Evolutionary conservation across 2,329 filamentous ascomycete species (phyloP).

Genomic region (Pezicula radicicola): DNA sequence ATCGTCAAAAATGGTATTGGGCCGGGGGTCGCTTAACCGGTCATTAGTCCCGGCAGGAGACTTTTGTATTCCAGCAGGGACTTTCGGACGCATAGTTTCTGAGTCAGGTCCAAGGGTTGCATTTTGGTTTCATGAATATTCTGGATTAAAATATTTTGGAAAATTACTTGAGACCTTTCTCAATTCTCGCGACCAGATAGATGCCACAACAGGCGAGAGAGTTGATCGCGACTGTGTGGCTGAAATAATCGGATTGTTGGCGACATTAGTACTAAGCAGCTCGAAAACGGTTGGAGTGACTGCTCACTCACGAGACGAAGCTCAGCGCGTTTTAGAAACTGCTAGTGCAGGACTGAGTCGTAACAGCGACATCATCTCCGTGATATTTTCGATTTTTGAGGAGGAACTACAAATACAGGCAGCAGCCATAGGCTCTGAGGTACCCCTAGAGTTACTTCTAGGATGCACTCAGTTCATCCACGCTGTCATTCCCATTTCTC

Average conservation of each 20-base stretch:
- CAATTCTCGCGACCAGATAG: conserved; percentile 46
- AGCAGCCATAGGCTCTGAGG: conserved; percentile 35
- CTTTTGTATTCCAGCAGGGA: conserved; percentile 64
- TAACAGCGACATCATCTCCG: conserved; percentile 70
- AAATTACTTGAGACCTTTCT: conserved; percentile 69
- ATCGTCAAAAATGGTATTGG: conserved; percentile 8
- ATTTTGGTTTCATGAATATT: conserved; percentile 73
- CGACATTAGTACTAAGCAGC: conserved; percentile 58
- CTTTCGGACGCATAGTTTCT: conserved; percentile 69
- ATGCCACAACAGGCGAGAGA: conserved; percentile 38
- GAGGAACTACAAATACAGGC: conserved; percentile 49
- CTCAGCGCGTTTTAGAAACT: conserved; percentile 48
- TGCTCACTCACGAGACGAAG: conserved; percentile 38
- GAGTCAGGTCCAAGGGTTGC: conserved; percentile 75
- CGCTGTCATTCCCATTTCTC: conserved; percentile 67
- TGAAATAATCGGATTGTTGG: conserved; percentile 72
- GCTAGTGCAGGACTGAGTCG: conserved; percentile 51
- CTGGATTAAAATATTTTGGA: conserved; percentile 74
- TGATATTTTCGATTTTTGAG: conserved; percentile 85
- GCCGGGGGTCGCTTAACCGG: conserved; percentile 3
- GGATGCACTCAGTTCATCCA: conserved; percentile 80
- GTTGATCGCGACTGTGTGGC: conserved; percentile 60
- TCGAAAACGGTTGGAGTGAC: conserved; percentile 9
- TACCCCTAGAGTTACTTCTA: conserved; percentile 57
- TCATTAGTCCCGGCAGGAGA: conserved; percentile 27